Evolutionary conservation across 1,284 basidiomycete species (phyloP).

Genomic region (Austroboletus rostrupii): DNA sequence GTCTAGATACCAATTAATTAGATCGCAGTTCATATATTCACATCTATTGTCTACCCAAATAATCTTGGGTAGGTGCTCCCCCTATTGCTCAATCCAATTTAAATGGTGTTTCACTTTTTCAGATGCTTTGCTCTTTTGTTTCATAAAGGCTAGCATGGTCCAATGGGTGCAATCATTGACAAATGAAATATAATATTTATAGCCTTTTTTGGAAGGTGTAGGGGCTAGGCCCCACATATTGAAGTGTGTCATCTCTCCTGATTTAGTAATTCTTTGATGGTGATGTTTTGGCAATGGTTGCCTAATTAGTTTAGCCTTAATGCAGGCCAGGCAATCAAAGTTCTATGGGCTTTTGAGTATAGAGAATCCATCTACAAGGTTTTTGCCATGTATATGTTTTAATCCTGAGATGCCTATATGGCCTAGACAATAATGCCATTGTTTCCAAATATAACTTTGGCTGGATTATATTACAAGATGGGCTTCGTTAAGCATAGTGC

Average conservation of each 20-base stretch:
- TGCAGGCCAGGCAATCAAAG: background rate
- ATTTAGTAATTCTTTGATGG: background rate
- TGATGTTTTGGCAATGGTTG: background rate
- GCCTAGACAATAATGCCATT: constrained; percentile 2
- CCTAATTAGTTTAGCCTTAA: background rate
- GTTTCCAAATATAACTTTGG: background rate
- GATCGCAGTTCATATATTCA: constrained; percentile 6
- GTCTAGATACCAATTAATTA: background rate
- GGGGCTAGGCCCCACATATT: constrained; percentile 2
- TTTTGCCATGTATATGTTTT: background rate
- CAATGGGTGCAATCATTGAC: background rate
- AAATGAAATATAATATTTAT: constrained; percentile 5
- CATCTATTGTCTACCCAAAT: constrained; percentile 4
- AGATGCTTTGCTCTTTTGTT: background rate
- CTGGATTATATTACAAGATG: background rate
- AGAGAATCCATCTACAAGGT: background rate
- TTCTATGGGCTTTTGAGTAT: background rate
- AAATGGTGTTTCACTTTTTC: background rate
- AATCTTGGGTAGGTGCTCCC: background rate
- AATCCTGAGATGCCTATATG: constrained; percentile 4
- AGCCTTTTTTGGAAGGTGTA: background rate
- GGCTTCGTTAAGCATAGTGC: too few species aligned
- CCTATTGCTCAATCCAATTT: background rate
- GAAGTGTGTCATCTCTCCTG: background rate
- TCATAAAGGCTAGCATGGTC: background rate